Base-by-base conservation (phyloP, 208 protist species). In the Leishmania amazonensis region DNA sequence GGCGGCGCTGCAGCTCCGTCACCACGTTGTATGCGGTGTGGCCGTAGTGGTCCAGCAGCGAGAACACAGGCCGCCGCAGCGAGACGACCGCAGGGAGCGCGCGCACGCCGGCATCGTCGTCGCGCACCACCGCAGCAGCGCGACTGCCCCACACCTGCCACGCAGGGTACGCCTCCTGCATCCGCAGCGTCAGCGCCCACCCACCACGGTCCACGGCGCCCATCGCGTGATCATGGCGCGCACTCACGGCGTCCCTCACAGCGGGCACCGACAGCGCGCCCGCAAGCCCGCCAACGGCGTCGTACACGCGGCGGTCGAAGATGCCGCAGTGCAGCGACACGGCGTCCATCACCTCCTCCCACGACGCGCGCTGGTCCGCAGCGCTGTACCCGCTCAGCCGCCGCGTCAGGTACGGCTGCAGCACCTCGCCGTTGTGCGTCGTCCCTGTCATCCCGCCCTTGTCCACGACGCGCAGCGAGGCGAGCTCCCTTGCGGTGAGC, bases 141-240 rank as follows among this genome's bases (percentile, higher is more conserved):
- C 67, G 80, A 53, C 80, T 82, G 19, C 68, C 65, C 80, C 81
- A 86, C 35, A 88, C 64, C 76, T 88, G 77, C 85, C 85, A 88
- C 4, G 70, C 68, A 13, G 85, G 85, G 21, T 79, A 77, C 71
- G 57, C 49, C 58, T 28, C 8, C 75, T 86, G 76, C 51, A 86
- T 60, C 38, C 75, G 67, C 40, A 88, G 76, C 64, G 80, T 79
- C 57, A 86, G 73, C 8, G 68, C 72, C 85, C 85, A 88, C n/a
- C 85, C 85, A 19, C 65, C 58, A 5, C 81, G 73, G 75, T 88
- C 85, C 62, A 75, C 74, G 0, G 85, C 76, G 6, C 67, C 51
- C 31, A 76, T 28, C 31, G 78, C 68, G 49, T 75, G 38, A 1
- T 65, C 60, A 6, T 65, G 9, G 28, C 24, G 60, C n/a, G 0